Evolutionary conservation across 345 rosid genomes (phyloP), one percentile per base, ranked within the genome.

Genomic region (Arabis hirsuta): DNA sequence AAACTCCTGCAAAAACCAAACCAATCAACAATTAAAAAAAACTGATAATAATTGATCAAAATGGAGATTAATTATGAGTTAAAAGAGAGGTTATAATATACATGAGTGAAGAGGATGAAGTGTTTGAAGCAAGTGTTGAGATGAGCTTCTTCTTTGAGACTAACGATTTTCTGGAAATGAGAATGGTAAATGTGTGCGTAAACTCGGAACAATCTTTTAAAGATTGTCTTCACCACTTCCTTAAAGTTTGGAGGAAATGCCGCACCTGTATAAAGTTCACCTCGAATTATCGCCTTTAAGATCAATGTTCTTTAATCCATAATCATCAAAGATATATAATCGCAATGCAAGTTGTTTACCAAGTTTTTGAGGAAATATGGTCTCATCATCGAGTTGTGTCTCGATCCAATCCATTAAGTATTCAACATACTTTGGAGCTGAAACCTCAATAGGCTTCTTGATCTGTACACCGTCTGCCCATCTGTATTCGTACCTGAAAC

Each of bases 391-490:
- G 72, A 95, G 98, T 79, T 95, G 99, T 14, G 81, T 55, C 81
- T 95, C 99, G 32, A 95, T 91, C 99, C 99, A 94, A 76, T 95
- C 99, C 99, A 95, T 95, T 16, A 95, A 82, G 83, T 90, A 95
- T 65, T 95, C 99, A 12, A 95, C 99, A 79, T 95, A 95, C 78
- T 91, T 95, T 66, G 99, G 98, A 72, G 99, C 99, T 50, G 99
- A 95, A 53, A 95, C 99, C 76, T 95, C 99, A 7, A 95, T 95
- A 3, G 99, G 99, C 77, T 90, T 95, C 87, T 95, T 95, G 77
- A 95, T 91, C 78, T 88, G 93, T n/a, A 95, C 97, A 44, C 99
- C 99, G 84, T 95, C 99, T 29, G 99, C 99, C 99, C 99, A 95
- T 81, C 99, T 84, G 74, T 95, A 95, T 9, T 56, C 62, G 9